Base-by-base conservation (phyloP, 2,329 filamentous ascomycete species). In the Colletotrichum sp. region DNA sequence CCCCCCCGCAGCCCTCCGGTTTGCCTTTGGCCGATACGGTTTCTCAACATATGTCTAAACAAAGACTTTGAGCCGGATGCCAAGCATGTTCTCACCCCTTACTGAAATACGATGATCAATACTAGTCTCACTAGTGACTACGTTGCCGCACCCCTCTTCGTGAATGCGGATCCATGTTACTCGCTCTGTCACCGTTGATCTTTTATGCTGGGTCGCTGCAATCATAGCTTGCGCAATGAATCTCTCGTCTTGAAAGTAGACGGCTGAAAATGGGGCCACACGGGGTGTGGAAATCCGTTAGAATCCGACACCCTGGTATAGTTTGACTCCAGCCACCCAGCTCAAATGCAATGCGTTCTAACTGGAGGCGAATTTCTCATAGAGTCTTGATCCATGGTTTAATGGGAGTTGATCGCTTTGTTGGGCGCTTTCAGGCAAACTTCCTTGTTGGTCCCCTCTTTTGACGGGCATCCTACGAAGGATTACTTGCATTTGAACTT, bases 231-330 rank as follows among this genome's bases (percentile, higher is more conserved):
- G n/a, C n/a, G n/a, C 43, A 4, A 47, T 21, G 43, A 13, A 0
- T 13, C 43, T 21, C 38, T 43, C 38, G 43, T 47, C 3, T 47
- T 13, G 3, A 47, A 47, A 13, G 3, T 1, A 7, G 3, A 7
- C 9, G 11, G 11, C 43, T 47, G 6, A 3, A 47, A 0, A 7
- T 21, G 2, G 43, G 18, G 6, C 43, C n/a, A 27, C 1, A 3
- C 3, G 6, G 18, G n/a, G n/a, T 47, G 11, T 1, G n/a, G 6
- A 47, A 18, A 7, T 8, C 0, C 18, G 1, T 11, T 43, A 18
- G 18, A 2, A 43, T 43, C 6, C 16, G 36, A 43, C 5, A 8
- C 1, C 8, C 8, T 43, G 0, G 9, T 43, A 43, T 43, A n/a
- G 16, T 11, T 6, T 2, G 38, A n/a, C 38, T 43, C 1, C 18